Percentiles rank a stretch among this genome's conserved stretches.
Conservation (phyloP, 2,329 filamentous ascomycete genomes). For the Fusarium drepaniforme region DNA sequence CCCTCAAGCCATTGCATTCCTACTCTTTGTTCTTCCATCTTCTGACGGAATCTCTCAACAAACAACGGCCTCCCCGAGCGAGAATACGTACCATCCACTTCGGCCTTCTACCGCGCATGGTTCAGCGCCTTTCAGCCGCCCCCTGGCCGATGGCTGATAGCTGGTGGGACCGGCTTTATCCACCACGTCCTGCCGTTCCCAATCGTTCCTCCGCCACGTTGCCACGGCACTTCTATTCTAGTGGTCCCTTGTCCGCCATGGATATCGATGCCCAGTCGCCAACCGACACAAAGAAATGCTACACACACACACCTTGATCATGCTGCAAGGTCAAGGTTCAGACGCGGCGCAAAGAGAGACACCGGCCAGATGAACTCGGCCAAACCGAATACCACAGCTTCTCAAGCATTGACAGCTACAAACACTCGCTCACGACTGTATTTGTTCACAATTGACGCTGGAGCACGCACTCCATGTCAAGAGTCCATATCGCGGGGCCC, state of each 20-base stretch:
- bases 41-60: constrained; percentile 20
- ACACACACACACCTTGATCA: not conserved
- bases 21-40: not conserved
- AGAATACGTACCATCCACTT: constrained; percentile 17
- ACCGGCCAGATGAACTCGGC: not conserved
- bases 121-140: constrained; percentile 9
- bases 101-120: constrained; percentile 12
- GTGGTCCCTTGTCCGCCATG: constrained; percentile 30
- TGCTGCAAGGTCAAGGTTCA: not conserved
- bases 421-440: not conserved
- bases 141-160: constrained; percentile 15
- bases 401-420: not conserved
- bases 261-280: constrained; percentile 1
- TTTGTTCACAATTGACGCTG: not conserved
- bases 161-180: constrained; percentile 33
- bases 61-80: constrained; percentile 29
- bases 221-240: constrained; percentile 44
- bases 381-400: not conserved
- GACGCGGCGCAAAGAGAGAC: not conserved
- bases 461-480: not conserved
- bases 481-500: constrained; percentile 45
- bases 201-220: constrained; percentile 44
- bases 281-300: constrained; percentile 23
- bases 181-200: constrained; percentile 39
- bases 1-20: constrained; percentile 1